Conservation (phyloP, 192 early-diverging fungal genomes). For the Dispira simplex region DNA sequence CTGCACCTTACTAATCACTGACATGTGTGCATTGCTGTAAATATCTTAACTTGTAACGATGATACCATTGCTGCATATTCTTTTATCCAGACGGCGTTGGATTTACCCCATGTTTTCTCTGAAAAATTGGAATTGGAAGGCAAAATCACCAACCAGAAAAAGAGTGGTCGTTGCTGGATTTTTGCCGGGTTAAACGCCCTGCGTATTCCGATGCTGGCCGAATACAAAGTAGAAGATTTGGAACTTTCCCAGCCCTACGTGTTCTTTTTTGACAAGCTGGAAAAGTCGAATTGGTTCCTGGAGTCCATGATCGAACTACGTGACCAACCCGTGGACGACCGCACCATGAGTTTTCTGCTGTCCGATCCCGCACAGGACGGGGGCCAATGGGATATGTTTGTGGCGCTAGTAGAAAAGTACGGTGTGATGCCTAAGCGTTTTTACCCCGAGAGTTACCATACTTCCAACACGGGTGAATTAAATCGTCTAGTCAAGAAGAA, state of each 20-base stretch:
- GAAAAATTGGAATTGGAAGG: slow-evolving; percentile 35
- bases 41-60: no score
- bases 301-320: slow-evolving; percentile 54
- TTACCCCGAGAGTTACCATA: slow-evolving; percentile 49
- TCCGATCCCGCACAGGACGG: slow-evolving; percentile 50
- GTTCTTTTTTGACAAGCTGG: slow-evolving; percentile 66
- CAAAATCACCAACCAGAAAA: slow-evolving; percentile 52
- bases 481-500: slow-evolving; percentile 44
- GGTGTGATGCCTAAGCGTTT: slow-evolving; percentile 50
- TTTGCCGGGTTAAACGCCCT: slow-evolving; percentile 68
- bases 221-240: slow-evolving; percentile 64
- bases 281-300: slow-evolving; percentile 71
- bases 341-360: slow-evolving; percentile 53
- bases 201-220: slow-evolving; percentile 46
- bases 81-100: not conserved
- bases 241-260: slow-evolving; percentile 64
- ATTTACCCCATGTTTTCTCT: slow-evolving; percentile 34
- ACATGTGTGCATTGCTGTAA: no score
- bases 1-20: no score
- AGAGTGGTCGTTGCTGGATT: slow-evolving; percentile 66
- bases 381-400: slow-evolving; percentile 68
- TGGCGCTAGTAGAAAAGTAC: slow-evolving; percentile 60
- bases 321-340: slow-evolving; percentile 41
- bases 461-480: slow-evolving; percentile 39
- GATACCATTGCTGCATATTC: no score